Base-by-base conservation (phyloP, 768 basidiomycete genomes). In the Dictyophora rubrovolvata region DNA sequence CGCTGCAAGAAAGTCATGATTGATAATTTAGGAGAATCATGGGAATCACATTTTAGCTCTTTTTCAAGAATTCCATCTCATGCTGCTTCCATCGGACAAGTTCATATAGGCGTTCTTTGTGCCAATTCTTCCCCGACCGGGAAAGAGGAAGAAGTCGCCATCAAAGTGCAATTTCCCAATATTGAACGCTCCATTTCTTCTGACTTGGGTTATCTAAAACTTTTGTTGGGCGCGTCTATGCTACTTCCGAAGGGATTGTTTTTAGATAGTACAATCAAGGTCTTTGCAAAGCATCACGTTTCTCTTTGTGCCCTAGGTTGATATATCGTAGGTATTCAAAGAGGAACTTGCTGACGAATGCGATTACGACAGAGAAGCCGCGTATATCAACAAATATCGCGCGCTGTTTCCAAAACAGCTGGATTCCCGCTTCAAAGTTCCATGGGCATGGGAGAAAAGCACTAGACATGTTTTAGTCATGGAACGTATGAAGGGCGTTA, bases 71-170 rank as follows among this genome's bases (percentile, higher is more conserved):
- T 92, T 1, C 95, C 95, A 0, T 92, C 96, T 64, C 94, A 94
- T 1, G 89, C 93, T 0, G 95, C 95, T 0, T 97, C 95, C 1
- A 98, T 99, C 35, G 96, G 96, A 0, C 95, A 99, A 69, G 95
- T 98, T 1, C 95, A 99, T 66, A 72, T 67, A 0, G 95, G 89
- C 0, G 73, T 80, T 1, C 77, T 97, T 11, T 69, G 79, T 0
- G 70, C 82, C 0, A 63, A 71, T 14, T 68, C 71, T 22, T 81
- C 81, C 3, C 80, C 84, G 1, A 85, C 82, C 7, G 79, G 79
- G 17, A 69, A 64, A 48, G 74, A 79, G 0, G 82, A 79, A 60
- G 75, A 71, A 5, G 86, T 89, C 23, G 89, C 89, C 9, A 70
- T 79, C 65, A 97, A 99, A 70, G 79, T 98, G 18, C 96, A 99